Evolutionary conservation across 176 grass and related monocot species (phyloP).

Genomic region (Lolium rigidum): DNA sequence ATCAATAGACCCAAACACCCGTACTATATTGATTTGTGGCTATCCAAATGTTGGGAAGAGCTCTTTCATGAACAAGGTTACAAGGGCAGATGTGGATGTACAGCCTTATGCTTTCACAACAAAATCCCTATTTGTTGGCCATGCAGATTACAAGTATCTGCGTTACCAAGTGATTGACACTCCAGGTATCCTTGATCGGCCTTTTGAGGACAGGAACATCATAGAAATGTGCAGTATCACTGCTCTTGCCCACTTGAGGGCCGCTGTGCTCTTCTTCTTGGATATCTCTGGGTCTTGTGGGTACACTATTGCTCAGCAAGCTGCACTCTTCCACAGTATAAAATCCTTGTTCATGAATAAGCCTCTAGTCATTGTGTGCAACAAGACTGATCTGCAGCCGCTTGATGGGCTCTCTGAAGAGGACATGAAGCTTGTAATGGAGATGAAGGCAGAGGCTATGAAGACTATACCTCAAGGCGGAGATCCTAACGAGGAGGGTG

Average conservation of each 20-base stretch:
- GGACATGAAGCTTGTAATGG: conserved; percentile 74
- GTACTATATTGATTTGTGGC: conserved; percentile 65
- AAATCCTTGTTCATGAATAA: conserved; percentile 88
- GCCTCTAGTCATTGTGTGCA: conserved; percentile 77
- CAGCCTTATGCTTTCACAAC: conserved; percentile 72
- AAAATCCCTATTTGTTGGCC: conserved; percentile 66
- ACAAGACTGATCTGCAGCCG: conserved; percentile 79
- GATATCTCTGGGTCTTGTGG: conserved; percentile 86
- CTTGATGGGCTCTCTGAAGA: conserved; percentile 69
- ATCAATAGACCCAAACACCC: conserved; percentile 75
- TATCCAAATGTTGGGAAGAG: conserved; percentile 68
- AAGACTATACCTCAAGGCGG: conserved; percentile 57
- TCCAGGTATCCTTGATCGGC: conserved; percentile 77
- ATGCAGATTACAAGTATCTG: conserved; percentile 87
- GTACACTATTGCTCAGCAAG: conserved; percentile 74
- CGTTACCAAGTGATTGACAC: conserved; percentile 89
- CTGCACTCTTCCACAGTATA: conserved; percentile 82
- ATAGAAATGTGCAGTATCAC: conserved; percentile 71
- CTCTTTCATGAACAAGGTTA: conserved; percentile 84
- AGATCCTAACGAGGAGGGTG: conserved; percentile 69
- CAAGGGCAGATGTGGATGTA: conserved; percentile 80
- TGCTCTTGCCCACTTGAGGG: conserved; percentile 62
- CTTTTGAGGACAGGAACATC: conserved; percentile 68
- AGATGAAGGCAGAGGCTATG: conserved; percentile 65
- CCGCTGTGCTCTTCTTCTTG: conserved; percentile 65